Percentiles rank a stretch among this genome's conserved stretches.
Conservation (phyloP, 495 filamentous ascomycete genomes). For the Friedmanniomyces endolithicus region DNA sequence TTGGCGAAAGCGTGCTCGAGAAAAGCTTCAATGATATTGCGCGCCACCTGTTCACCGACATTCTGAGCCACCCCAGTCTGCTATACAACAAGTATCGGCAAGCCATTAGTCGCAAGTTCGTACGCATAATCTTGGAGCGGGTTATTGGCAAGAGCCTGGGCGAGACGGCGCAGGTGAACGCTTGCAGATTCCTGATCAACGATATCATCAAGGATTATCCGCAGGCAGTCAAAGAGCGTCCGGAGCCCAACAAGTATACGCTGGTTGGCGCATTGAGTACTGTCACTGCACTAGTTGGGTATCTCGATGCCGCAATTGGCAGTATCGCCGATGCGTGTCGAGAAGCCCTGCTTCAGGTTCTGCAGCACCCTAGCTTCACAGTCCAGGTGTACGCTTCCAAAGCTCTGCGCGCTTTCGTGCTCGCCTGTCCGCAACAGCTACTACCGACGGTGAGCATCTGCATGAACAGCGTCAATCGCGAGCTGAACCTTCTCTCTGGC, state of each 20-base stretch:
- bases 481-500: constrained; percentile 63
- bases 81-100: constrained; percentile 78
- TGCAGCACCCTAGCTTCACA: constrained; percentile 91
- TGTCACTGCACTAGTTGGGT: constrained; percentile 62
- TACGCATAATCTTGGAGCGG: constrained; percentile 71
- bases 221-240: constrained; percentile 77
- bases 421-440: constrained; percentile 84
- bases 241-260: constrained; percentile 80
- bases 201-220: constrained; percentile 89
- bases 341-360: constrained; percentile 77
- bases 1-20: constrained; percentile 68
- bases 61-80: constrained; percentile 65
- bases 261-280: constrained; percentile 69
- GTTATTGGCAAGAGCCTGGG: constrained; percentile 76
- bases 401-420: constrained; percentile 72
- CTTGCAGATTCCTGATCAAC: constrained; percentile 72
- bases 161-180: constrained; percentile 73
- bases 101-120: constrained; percentile 71
- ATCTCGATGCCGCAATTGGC: constrained; percentile 68
- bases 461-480: constrained; percentile 87
- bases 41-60: constrained; percentile 64
- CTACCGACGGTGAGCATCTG: constrained; percentile 85
- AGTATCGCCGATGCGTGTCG: constrained; percentile 66
- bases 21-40: constrained; percentile 66
- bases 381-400: constrained; percentile 81